phyloP scores from a whole-genome alignment of 768 basidiomycete species.

The Tephrocybe sp. region DNA sequence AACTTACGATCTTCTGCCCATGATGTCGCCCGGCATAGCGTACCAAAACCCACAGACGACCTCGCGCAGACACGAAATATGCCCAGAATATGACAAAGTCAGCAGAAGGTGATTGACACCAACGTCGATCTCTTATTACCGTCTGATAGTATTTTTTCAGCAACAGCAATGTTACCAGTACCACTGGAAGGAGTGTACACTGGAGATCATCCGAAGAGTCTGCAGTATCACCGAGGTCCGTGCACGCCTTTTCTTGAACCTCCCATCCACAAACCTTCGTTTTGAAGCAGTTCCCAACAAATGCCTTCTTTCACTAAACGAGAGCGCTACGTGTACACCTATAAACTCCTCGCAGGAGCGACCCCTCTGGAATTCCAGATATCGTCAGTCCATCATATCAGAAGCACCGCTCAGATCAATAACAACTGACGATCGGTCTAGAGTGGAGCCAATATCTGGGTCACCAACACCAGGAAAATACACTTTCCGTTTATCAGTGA shows the following conservation, averaged over 20 bases:
- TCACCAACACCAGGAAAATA: slow-evolving; percentile 45
- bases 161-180: slow-evolving; percentile 23
- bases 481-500: slow-evolving; percentile 53
- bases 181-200: slow-evolving; percentile 18
- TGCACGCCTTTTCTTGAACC: neutral
- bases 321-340: slow-evolving; percentile 54
- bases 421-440: slow-evolving; percentile 18
- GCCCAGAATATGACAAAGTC: slow-evolving; percentile 42
- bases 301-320: slow-evolving; percentile 24
- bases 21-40: slow-evolving; percentile 9
- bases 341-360: slow-evolving; percentile 42
- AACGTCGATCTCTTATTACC: slow-evolving; percentile 7
- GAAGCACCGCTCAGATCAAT: neutral
- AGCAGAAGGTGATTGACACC: slow-evolving; percentile 33
- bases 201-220: slow-evolving; percentile 23
- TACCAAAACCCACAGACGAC: slow-evolving; percentile 5
- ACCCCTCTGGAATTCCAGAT: slow-evolving; percentile 51
- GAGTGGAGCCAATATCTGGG: slow-evolving; percentile 45
- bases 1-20: neutral
- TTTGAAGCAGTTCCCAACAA: slow-evolving; percentile 8
- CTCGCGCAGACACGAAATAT: slow-evolving; percentile 27
- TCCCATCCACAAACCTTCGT: neutral
- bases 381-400: slow-evolving; percentile 38
- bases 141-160: slow-evolving; percentile 8
- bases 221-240: slow-evolving; percentile 19